Base-by-base conservation (phyloP, 2,329 filamentous ascomycete species). In the Penicillium corylophilum region DNA sequence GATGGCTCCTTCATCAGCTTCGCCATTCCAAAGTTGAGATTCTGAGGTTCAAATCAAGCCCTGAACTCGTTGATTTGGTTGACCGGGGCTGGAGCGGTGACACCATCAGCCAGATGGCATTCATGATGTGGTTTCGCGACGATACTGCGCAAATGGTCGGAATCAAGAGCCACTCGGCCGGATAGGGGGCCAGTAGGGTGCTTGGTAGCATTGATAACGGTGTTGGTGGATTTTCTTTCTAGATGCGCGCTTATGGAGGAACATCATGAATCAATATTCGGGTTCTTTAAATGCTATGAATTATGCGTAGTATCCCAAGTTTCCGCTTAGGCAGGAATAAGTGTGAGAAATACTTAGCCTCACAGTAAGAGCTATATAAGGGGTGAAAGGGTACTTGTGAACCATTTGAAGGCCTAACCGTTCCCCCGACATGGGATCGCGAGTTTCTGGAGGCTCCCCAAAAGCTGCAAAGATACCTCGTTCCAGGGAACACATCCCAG, bases 1-100 rank as follows among this genome's bases (percentile, higher is more conserved):
- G 58, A 48, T 69, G 67, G 67, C 59, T 68, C 29, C 62, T 69
- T 0, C 65, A 71, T 33, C 61, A 64, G 23, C 56, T 71, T 3
- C 61, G 66, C 9, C 65, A 63, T 26, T 71, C 66, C 1, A 59
- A 59, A 1, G 43, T 67, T 20, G 61, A 66, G 31, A 62, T 66
- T 20, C 33, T 56, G 42, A 60, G 56, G 1, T 50, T 67, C 12
- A 64, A 64, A 16, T 56, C 58, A n/a, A 51, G 54, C 5, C 60
- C 58, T 3, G 55, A 55, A 20, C 49, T 64, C 13, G 45, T 55
- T n/a, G 28, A 46, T 15, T 29, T 66, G 29, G 43, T 51, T 12
- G 38, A 56, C 1, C 15, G 59, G 10, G 63, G 61, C 15, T 61
- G 47, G 52, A 49, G 62, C 43, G 52, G 56, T 15, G 13, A 48